These are phyloP conservation scores for Fusarium austroafricanum DNA, from an alignment of 2,329 filamentous ascomycete genomes.

Conservation along the genomic window DNA sequence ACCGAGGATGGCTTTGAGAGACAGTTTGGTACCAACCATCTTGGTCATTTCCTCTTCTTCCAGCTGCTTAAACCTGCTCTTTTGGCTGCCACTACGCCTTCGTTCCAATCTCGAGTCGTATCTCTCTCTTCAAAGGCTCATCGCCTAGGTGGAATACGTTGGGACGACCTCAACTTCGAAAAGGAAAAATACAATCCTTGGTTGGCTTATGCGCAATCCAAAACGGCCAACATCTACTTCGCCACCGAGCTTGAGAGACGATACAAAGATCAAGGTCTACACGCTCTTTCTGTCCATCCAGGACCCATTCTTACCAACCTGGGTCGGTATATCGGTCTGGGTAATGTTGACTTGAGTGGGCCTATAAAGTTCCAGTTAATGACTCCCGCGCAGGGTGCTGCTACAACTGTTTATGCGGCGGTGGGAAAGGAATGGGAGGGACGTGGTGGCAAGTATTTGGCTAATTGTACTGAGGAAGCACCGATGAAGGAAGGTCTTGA, in stretches of 20 bases:
- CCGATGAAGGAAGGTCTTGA: rapidly evolving
- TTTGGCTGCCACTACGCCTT: constrained; percentile 51
- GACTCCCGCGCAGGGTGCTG: background rate
- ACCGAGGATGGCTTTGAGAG: constrained; percentile 37
- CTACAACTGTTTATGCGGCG: constrained; percentile 10
- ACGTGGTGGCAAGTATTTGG: constrained; percentile 9
- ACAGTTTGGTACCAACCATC: constrained; percentile 46
- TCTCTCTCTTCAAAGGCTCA: constrained; percentile 58
- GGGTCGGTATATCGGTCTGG: background rate
- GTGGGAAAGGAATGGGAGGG: constrained; percentile 12
- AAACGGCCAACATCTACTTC: constrained; percentile 40
- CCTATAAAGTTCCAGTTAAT: background rate
- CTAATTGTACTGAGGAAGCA: background rate
- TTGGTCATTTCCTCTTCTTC: constrained; percentile 46
- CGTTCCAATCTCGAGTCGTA: constrained; percentile 61
- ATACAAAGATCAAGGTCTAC: constrained; percentile 16
- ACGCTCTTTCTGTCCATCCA: constrained; percentile 30
- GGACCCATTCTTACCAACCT: constrained; percentile 16
- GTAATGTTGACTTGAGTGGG: background rate
- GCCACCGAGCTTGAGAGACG: constrained; percentile 30
- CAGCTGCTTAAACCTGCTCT: constrained; percentile 57
- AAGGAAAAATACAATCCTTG: constrained; percentile 25
- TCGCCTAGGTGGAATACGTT: constrained; percentile 5
- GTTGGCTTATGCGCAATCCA: constrained; percentile 35
- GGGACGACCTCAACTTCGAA: constrained; percentile 32